Percentiles rank a stretch among this genome's conserved stretches.
Conservation (phyloP, 805 yeast species). For the Maudiozyma saulgeensis region DNA sequence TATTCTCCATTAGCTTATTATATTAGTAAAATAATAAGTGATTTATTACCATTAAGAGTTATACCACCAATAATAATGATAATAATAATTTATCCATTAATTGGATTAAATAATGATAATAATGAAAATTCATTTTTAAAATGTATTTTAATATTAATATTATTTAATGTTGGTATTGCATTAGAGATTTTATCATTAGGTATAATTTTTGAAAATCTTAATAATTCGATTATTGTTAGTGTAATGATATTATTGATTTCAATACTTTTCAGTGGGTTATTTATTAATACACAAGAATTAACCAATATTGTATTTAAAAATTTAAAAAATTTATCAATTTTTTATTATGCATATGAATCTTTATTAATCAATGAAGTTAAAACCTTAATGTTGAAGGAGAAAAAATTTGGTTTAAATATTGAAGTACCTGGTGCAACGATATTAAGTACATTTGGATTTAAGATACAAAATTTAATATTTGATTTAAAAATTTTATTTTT, state of each 20-base stretch:
- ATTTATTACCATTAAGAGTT: constrained; percentile 82
- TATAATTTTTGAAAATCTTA: constrained; percentile 76
- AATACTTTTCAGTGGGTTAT: constrained; percentile 84
- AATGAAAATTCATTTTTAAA: constrained; percentile 64
- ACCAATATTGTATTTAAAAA: constrained; percentile 49
- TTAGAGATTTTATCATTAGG: constrained; percentile 82
- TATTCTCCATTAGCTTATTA: constrained; percentile 84
- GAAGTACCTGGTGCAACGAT: constrained; percentile 98
- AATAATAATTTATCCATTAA: constrained; percentile 78
- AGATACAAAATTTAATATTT: constrained; percentile 60
- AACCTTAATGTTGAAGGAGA: constrained; percentile 72
- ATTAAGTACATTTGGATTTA: constrained; percentile 88
- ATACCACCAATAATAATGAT: constrained; percentile 84
- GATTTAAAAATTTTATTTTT: constrained; percentile 55
- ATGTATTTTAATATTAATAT: constrained; percentile 56
- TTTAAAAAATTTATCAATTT: constrained; percentile 77
- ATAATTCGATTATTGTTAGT: constrained; percentile 84
- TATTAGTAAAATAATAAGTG: constrained; percentile 76
- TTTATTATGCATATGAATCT: constrained; percentile 95
- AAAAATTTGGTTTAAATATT: constrained; percentile 84
- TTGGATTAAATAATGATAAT: constrained; percentile 71
- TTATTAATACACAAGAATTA: constrained; percentile 70
- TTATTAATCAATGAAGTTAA: constrained; percentile 87
- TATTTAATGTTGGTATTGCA: constrained; percentile 82
- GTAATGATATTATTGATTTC: constrained; percentile 78